Conservation (phyloP, 306 rosid genomes). For the Ormosia emarginata region DNA sequence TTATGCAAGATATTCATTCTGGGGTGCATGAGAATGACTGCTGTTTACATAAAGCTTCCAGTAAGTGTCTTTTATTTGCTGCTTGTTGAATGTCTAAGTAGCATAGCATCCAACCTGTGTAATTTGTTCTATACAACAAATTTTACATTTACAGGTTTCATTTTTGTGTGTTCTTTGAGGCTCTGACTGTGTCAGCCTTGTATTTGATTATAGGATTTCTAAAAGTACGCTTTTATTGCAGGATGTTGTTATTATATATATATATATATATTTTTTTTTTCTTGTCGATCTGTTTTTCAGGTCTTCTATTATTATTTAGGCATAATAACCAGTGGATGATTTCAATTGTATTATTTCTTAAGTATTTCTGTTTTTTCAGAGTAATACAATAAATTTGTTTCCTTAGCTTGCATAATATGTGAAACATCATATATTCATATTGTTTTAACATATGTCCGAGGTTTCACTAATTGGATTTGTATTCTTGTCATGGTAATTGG, state of each 20-base stretch:
- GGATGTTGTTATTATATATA: conserved; percentile 69
- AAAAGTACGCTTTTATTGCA: conserved; percentile 44
- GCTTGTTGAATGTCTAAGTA: conserved; percentile 7
- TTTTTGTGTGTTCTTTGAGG: background rate
- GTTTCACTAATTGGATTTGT: conserved; percentile 11
- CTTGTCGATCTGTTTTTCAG: background rate
- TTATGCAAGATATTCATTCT: conserved; percentile 69
- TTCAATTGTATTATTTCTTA: conserved; percentile 2
- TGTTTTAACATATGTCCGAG: background rate
- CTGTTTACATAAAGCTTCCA: conserved; percentile 68
- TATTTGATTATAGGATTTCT: conserved; percentile 4
- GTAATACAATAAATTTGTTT: background rate
- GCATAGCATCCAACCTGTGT: background rate
- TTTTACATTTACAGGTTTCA: background rate
- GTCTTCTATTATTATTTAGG: background rate
- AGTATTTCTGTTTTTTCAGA: background rate
- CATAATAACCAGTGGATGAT: conserved; percentile 11
- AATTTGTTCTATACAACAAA: conserved; percentile 4
- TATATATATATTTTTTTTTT: background rate
- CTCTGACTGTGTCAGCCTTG: background rate
- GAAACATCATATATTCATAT: background rate
- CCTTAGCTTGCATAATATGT: conserved; percentile 12
- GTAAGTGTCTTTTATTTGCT: conserved; percentile 48
- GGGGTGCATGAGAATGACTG: conserved; percentile 66
- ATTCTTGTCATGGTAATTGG: background rate